These are phyloP conservation scores for Fusarium domesticum DNA, from an alignment of 2,329 filamentous ascomycete genomes.

Conservation along the genomic window DNA sequence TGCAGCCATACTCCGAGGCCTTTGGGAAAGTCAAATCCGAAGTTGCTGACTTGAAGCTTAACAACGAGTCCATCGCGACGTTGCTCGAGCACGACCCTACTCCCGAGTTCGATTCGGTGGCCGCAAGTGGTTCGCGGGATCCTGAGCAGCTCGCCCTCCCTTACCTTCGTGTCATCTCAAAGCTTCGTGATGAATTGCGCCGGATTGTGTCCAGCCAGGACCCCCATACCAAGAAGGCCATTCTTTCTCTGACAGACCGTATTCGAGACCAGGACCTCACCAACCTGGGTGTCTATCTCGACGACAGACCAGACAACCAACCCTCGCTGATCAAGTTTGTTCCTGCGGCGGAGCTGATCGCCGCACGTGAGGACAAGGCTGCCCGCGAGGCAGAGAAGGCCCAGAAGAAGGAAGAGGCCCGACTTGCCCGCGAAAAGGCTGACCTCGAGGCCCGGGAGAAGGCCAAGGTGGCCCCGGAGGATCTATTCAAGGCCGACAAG, in stretches of 20 bases:
- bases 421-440: slow-evolving; percentile 47
- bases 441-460: slow-evolving; percentile 56
- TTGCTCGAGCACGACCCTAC: slow-evolving; percentile 45
- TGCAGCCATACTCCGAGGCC: slow-evolving; percentile 46
- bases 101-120: slow-evolving; percentile 46
- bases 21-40: slow-evolving; percentile 47
- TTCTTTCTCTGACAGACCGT: slow-evolving; percentile 73
- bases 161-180: slow-evolving; percentile 54
- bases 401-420: slow-evolving; percentile 53
- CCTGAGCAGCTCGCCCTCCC: slow-evolving; percentile 53
- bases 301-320: slow-evolving; percentile 67
- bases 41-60: slow-evolving; percentile 46
- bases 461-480: slow-evolving; percentile 52
- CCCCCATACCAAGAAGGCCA: slow-evolving; percentile 61
- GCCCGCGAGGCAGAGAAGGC: slow-evolving; percentile 60
- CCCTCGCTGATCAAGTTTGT: slow-evolving; percentile 72
- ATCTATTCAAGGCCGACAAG: slow-evolving; percentile 57
- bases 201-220: slow-evolving; percentile 47
- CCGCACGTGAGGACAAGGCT: slow-evolving; percentile 57
- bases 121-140: slow-evolving; percentile 46
- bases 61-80: slow-evolving; percentile 42
- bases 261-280: slow-evolving; percentile 80
- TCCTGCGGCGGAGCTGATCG: slow-evolving; percentile 54
- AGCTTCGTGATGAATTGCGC: slow-evolving; percentile 61
- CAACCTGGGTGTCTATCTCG: slow-evolving; percentile 80